phyloP scores from a whole-genome alignment of 2,329 filamentous ascomycete species.

The Cucurbitaria berberidis region DNA sequence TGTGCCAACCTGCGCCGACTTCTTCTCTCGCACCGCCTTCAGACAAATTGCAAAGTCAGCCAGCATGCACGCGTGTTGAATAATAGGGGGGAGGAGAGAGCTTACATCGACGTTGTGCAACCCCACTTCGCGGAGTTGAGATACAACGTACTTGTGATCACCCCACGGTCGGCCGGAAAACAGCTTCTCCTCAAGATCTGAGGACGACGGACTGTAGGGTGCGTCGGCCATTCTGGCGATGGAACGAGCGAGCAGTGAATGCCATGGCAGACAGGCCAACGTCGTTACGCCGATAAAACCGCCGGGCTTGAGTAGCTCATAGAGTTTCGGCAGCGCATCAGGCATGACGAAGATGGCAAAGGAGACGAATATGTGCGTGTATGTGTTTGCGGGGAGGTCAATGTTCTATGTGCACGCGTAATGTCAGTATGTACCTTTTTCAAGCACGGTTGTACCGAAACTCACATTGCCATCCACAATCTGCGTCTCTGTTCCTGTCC shows the following conservation, averaged over 20 bases:
- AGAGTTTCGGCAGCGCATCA: slow-evolving; percentile 5
- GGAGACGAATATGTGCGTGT: slow-evolving; percentile 30
- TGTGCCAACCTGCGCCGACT: slow-evolving; percentile 14
- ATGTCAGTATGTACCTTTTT: no score
- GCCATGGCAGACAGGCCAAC: slow-evolving; percentile 27
- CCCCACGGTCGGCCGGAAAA: slow-evolving; percentile 19
- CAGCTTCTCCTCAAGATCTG: slow-evolving; percentile 12
- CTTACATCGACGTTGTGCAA: slow-evolving; percentile 19
- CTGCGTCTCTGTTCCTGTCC: slow-evolving; percentile 19
- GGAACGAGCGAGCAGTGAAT: slow-evolving; percentile 8
- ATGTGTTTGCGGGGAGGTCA: slow-evolving; percentile 14
- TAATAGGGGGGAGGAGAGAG: not conserved
- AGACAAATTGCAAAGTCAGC: no score
- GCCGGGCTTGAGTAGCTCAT: slow-evolving; percentile 7
- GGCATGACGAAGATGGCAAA: slow-evolving; percentile 31
- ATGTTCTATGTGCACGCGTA: slow-evolving; percentile 6
- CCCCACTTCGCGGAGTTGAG: slow-evolving; percentile 21
- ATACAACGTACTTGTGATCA: slow-evolving; percentile 9
- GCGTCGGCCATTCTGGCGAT: slow-evolving; percentile 7
- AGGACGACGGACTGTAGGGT: slow-evolving; percentile 8
- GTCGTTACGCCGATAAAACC: slow-evolving; percentile 31
- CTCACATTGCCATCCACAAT: slow-evolving; percentile 26
- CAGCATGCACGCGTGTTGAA: not conserved
- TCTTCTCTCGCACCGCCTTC: slow-evolving; percentile 9
- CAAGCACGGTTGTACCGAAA: not conserved